Percentiles rank a stretch among this genome's conserved stretches.
Evolutionary conservation across 805 yeast genomes (phyloP).

Genomic region (Monosporozyma unispora): DNA sequence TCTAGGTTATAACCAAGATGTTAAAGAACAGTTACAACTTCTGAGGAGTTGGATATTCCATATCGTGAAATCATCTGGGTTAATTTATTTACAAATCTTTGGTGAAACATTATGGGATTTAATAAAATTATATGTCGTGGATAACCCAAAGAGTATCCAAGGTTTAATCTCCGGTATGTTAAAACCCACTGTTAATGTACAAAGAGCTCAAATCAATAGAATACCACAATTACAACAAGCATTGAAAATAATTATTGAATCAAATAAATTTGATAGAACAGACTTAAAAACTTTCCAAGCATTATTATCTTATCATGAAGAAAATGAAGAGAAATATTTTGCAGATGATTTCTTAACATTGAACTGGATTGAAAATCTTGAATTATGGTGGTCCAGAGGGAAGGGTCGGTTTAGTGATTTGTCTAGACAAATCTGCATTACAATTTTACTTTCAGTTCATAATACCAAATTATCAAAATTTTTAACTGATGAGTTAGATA

Average conservation of each 20-base stretch:
- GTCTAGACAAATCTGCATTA: constrained; percentile 41
- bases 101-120: constrained; percentile 63
- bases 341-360: constrained; percentile 46
- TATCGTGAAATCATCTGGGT: constrained; percentile 43
- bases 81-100: constrained; percentile 45
- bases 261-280: constrained; percentile 36
- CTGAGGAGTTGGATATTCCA: constrained; percentile 44
- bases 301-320: constrained; percentile 29
- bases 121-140: constrained; percentile 42
- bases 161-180: constrained; percentile 45
- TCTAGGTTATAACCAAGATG: constrained; percentile 66
- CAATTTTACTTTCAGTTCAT: constrained; percentile 44
- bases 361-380: constrained; percentile 53
- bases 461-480: constrained; percentile 35
- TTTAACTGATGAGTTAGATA: constrained; percentile 36
- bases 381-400: constrained; percentile 49
- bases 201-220: constrained; percentile 28
- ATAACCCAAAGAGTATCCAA: constrained; percentile 38
- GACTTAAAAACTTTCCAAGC: constrained; percentile 40
- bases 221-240: constrained; percentile 42
- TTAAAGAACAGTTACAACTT: constrained; percentile 40
- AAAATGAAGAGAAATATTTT: constrained; percentile 30
- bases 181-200: constrained; percentile 24
- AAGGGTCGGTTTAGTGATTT: constrained; percentile 39
- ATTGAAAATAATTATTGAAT: constrained; percentile 38